These are phyloP conservation scores for Trifolium repens DNA, from an alignment of 306 rosid genomes.

Conservation along the genomic window DNA sequence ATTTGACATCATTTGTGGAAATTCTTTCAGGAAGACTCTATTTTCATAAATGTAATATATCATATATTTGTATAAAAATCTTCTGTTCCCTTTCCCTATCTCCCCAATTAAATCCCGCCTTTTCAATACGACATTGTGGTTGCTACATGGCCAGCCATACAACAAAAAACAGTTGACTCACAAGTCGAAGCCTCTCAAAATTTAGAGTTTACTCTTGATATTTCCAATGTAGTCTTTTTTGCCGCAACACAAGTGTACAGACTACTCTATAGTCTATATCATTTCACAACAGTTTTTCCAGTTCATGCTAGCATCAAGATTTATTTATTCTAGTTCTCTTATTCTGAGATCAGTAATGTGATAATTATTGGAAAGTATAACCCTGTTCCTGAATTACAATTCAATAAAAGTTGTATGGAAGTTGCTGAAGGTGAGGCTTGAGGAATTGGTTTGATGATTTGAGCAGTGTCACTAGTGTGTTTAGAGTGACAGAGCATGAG, in stretches of 20 bases:
- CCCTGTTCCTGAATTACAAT: background rate
- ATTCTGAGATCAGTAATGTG: background rate
- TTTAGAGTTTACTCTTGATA: background rate
- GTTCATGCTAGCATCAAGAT: constrained; percentile 30
- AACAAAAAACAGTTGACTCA: background rate
- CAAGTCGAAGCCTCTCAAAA: background rate
- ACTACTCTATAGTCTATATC: constrained; percentile 61
- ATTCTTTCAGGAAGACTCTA: constrained; percentile 23
- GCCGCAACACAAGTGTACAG: constrained; percentile 77
- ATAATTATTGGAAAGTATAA: background rate
- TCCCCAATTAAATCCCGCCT: background rate
- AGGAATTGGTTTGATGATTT: background rate
- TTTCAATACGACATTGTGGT: background rate
- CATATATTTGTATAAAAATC: background rate
- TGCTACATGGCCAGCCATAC: background rate
- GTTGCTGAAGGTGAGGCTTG: constrained; percentile 11
- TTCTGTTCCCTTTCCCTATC: background rate
- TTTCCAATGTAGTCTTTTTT: constrained; percentile 82
- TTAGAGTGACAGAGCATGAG: background rate
- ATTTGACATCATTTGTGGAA: constrained; percentile 28
- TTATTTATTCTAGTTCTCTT: constrained; percentile 35
- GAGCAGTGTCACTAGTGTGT: background rate
- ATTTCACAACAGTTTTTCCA: constrained; percentile 78
- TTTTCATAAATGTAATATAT: background rate
- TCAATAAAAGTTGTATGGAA: background rate